These are phyloP conservation scores for Fusarium musae DNA, from an alignment of 2,329 filamentous ascomycete genomes.

Conservation along the genomic window DNA sequence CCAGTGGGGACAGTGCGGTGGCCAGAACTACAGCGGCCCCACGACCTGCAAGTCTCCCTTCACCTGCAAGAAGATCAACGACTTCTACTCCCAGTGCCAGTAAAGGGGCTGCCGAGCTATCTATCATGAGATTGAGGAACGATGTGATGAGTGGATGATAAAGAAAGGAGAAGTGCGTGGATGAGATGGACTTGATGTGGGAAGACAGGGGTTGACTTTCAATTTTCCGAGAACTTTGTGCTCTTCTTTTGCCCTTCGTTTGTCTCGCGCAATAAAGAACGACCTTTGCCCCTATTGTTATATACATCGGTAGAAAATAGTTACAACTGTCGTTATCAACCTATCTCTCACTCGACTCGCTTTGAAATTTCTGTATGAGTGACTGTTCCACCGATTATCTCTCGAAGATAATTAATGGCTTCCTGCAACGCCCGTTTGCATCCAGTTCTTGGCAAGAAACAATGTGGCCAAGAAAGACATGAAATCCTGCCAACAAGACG, in stretches of 20 bases:
- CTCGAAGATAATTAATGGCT: background rate
- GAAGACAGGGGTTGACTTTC: conserved; percentile 8
- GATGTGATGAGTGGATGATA: background rate
- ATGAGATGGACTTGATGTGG: background rate
- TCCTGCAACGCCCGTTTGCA: background rate
- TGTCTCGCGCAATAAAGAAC: conserved; percentile 20
- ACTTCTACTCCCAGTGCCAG: conserved; percentile 56
- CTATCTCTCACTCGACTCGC: background rate
- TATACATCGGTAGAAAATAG: conserved; percentile 24
- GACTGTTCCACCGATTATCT: background rate
- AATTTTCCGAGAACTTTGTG: conserved; percentile 8
- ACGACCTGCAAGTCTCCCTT: conserved; percentile 49
- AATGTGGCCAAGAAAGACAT: background rate
- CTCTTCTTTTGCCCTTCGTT: conserved; percentile 26
- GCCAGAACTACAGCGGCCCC: conserved; percentile 49
- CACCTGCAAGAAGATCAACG: conserved; percentile 53
- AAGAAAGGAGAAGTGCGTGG: background rate
- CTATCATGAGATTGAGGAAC: background rate
- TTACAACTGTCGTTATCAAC: conserved; percentile 32
- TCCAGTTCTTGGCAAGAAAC: background rate
- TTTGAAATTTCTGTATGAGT: background rate
- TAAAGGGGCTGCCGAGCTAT: conserved; percentile 34
- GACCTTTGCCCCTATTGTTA: conserved; percentile 25
- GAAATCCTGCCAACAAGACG: background rate
- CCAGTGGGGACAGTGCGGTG: conserved; percentile 54